Conservation (phyloP, 129 eudicot genomes). For the Escallonia rubra region DNA sequence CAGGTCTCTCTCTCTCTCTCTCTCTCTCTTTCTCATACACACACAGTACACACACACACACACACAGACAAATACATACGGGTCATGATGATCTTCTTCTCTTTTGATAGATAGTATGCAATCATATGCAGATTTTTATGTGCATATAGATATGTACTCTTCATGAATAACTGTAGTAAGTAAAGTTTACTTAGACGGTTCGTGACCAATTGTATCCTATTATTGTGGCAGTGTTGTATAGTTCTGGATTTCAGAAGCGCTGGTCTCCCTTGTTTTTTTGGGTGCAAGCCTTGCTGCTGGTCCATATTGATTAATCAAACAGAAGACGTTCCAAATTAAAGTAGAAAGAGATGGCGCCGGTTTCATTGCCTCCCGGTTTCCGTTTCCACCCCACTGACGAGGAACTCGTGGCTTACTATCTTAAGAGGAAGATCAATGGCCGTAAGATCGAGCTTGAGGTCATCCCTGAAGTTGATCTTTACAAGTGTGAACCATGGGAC, state of each 20-base stretch:
- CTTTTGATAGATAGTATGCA: not conserved
- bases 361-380: constrained; percentile 97
- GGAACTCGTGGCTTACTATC: constrained; percentile 89
- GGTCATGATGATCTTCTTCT: not conserved
- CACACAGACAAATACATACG: not conserved
- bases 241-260: constrained; percentile 33
- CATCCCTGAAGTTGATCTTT: constrained; percentile 97
- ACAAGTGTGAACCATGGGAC: constrained; percentile 99
- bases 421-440: constrained; percentile 82
- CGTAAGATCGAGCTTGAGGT: constrained; percentile 82
- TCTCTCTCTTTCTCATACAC: constrained; percentile 14
- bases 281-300: constrained; percentile 15
- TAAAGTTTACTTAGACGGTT: not conserved
- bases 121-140: not conserved
- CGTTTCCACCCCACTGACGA: constrained; percentile 94
- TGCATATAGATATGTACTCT: not conserved
- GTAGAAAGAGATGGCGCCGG: constrained; percentile 60
- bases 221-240: constrained; percentile 26
- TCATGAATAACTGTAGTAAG: not conserved
- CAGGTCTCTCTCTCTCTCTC: constrained; percentile 19
- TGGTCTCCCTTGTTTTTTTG: constrained; percentile 21
- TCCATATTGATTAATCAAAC: constrained; percentile 7
- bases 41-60: not conserved
- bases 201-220: constrained; percentile 17
- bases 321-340: constrained; percentile 11